Conservation (phyloP, 2,329 filamentous ascomycete species). For the Botrytis deweyae region DNA sequence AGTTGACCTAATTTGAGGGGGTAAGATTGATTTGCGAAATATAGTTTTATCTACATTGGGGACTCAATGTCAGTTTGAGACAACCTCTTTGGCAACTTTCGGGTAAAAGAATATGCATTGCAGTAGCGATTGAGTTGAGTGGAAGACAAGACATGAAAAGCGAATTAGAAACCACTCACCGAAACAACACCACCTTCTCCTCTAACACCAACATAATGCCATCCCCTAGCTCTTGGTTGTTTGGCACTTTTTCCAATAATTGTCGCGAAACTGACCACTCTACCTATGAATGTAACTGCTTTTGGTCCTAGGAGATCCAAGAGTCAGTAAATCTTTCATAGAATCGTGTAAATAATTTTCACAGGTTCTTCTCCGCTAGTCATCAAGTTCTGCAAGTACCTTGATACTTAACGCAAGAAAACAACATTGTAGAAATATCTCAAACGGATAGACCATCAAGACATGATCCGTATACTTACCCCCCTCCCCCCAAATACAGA, state of each 20-base stretch:
- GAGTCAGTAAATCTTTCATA: slow-evolving; percentile 46
- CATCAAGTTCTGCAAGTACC: background rate
- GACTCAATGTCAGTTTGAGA: background rate
- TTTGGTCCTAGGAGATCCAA: slow-evolving; percentile 48
- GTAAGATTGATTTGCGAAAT: slow-evolving; percentile 47
- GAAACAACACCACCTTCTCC: slow-evolving; percentile 55
- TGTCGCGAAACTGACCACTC: slow-evolving; percentile 56
- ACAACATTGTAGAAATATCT: no score
- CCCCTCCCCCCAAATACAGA: background rate
- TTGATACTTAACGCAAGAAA: background rate
- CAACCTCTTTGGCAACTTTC: rapidly evolving
- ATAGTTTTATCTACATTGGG: slow-evolving; percentile 48
- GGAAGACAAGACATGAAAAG: slow-evolving; percentile 17
- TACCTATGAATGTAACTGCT: slow-evolving; percentile 52
- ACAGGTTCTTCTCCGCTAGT: no score
- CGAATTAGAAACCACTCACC: slow-evolving; percentile 39
- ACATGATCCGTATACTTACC: background rate
- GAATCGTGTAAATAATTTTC: no score
- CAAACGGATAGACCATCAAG: rapidly evolving
- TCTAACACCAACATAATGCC: slow-evolving; percentile 54
- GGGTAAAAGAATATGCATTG: background rate
- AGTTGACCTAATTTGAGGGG: slow-evolving; percentile 52
- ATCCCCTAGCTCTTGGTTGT: slow-evolving; percentile 49
- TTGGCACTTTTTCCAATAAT: slow-evolving; percentile 44
- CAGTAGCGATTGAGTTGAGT: background rate